Evolutionary conservation across 2,329 filamentous ascomycete genomes (phyloP).

Genomic region (Niveomyces coronatus): DNA sequence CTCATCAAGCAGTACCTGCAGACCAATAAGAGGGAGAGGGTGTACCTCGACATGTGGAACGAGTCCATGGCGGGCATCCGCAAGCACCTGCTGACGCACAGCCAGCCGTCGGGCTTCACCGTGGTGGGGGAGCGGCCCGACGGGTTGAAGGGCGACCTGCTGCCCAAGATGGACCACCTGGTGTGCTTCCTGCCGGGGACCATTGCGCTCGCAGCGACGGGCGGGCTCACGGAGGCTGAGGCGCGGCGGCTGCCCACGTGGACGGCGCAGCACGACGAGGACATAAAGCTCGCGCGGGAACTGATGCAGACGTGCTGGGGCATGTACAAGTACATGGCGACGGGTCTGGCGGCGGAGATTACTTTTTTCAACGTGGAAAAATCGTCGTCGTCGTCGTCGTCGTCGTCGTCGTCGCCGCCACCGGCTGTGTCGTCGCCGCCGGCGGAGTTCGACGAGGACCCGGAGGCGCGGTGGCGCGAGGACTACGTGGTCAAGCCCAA

Average conservation of each 20-base stretch:
- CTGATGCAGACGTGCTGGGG: slow-evolving; percentile 97
- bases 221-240: slow-evolving; percentile 62
- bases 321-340: slow-evolving; percentile 86
- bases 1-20: slow-evolving; percentile 97
- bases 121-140: slow-evolving; percentile 76
- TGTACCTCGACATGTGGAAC: slow-evolving; percentile 91
- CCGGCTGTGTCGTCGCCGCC: slow-evolving; percentile 42
- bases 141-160: slow-evolving; percentile 56
- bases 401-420: slow-evolving; percentile 35
- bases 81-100: slow-evolving; percentile 88
- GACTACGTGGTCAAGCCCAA: slow-evolving; percentile 72
- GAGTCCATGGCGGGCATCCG: slow-evolving; percentile 76
- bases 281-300: slow-evolving; percentile 80
- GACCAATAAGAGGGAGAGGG: slow-evolving; percentile 71
- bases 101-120: slow-evolving; percentile 68
- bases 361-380: slow-evolving; percentile 73
- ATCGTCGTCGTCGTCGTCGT: slow-evolving; percentile 50
- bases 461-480: slow-evolving; percentile 56
- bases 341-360: slow-evolving; percentile 90
- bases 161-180: slow-evolving; percentile 94
- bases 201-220: slow-evolving; percentile 80
- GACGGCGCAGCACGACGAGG: slow-evolving; percentile 70
- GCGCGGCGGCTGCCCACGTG: slow-evolving; percentile 64
- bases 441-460: slow-evolving; percentile 37
- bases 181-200: slow-evolving; percentile 97